Base-by-base conservation (phyloP, 768 basidiomycete species). In the Lepiota venenata region DNA sequence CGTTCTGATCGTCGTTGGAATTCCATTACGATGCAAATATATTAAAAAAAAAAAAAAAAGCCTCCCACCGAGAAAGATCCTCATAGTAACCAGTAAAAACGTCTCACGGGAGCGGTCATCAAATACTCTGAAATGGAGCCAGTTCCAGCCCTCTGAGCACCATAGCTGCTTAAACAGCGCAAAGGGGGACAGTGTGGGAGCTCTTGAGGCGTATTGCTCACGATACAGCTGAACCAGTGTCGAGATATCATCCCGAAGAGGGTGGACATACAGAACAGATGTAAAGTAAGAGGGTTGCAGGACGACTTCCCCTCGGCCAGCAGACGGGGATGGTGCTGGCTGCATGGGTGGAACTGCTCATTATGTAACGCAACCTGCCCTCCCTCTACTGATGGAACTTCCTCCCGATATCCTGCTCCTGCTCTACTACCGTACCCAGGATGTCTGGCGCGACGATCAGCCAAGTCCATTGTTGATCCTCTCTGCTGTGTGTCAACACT, bases 211-310 rank as follows among this genome's bases (percentile, higher is more conserved):
- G 60, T 81, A 84, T 35, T 71, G 70, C n/a, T 80, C 76, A 25
- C 77, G 67, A 58, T 81, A 92, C 9, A 67, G 60, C n/a, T 70
- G 62, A 2, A 84, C 66, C 20, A 93, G 76, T 2, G 60, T 63
- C 2, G 73, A 66, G 25, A 92, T 74, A 66, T 93, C 91, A 25
- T 81, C 76, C 2, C 86, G 79, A 18, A 88, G 73, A 12, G 82
- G 71, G 16, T 79, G 69, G 8, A 90, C 81, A 66, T 85, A 93
- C 20, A 86, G 63, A 0, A 87, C 88, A 2, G 89, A 91, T 0
- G 88, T 87, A 64, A 90, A 93, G 66, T 87, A 92, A 16, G 76
- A 72, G 1, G 88, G 88, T 61, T 91, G 90, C 9, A 92, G 69
- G 37, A 79, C 69, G 57, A 85, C 66, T 20, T 84, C 80, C 10